Conservation (phyloP, 169 alveolate species). For the Cryptosporidium tyzzeri region DNA sequence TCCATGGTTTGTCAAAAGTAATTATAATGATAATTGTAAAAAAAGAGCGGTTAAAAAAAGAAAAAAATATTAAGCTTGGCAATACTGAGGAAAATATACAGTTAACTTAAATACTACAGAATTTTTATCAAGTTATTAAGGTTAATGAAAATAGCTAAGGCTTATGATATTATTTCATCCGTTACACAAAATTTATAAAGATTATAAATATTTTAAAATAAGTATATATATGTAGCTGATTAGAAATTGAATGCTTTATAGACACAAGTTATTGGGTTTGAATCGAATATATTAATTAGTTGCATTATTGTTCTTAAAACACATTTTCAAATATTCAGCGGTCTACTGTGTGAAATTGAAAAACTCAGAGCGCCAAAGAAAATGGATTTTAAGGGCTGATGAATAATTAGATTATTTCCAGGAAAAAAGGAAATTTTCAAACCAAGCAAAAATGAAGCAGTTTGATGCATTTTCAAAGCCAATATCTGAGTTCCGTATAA, state of each 20-base stretch:
- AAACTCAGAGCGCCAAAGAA: background rate
- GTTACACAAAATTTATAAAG: too few relatives aligned
- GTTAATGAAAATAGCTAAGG: too few relatives aligned
- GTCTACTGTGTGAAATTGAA: background rate
- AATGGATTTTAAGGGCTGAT: background rate
- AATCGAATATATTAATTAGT: too few relatives aligned
- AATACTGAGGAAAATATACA: too few relatives aligned
- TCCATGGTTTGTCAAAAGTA: background rate
- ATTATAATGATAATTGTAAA: too few relatives aligned
- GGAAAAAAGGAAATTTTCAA: background rate
- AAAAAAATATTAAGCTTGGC: background rate
- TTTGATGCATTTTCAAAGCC: conserved; percentile 76
- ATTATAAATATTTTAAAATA: too few relatives aligned
- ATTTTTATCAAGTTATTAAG: too few relatives aligned
- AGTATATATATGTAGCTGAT: background rate
- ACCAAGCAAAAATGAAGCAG: conserved; percentile 33
- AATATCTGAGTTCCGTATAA: conserved; percentile 61
- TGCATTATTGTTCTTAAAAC: too few relatives aligned
- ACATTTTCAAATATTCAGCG: conserved; percentile 5
- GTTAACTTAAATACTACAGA: background rate
- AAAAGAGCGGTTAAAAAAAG: background rate
- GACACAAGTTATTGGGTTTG: background rate
- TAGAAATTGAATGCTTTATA: background rate
- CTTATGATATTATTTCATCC: too few relatives aligned
- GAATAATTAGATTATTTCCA: conserved; percentile 16